Evolutionary conservation across 1,284 basidiomycete genomes (phyloP).

Genomic region (Naganishia sp.): DNA sequence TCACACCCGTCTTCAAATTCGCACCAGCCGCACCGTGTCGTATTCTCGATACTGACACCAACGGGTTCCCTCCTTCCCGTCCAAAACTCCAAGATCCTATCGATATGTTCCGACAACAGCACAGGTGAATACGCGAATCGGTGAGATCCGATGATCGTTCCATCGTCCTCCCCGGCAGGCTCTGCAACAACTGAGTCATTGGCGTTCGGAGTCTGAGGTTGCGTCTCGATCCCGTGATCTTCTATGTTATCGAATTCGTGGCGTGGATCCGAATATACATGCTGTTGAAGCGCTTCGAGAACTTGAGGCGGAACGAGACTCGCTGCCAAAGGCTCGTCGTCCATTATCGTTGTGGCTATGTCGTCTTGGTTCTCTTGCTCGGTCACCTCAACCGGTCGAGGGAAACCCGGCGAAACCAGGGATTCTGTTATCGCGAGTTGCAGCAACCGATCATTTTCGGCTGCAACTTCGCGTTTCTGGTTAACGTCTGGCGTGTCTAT

Average conservation of each 20-base stretch:
- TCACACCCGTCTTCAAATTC: constrained; percentile 78
- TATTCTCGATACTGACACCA: constrained; percentile 67
- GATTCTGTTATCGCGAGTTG: constrained; percentile 25
- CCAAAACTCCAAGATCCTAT: constrained; percentile 71
- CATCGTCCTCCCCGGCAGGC: constrained; percentile 11
- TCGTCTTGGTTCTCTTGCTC: too few relatives aligned
- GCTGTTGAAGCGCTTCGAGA: not conserved
- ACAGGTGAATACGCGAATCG: constrained; percentile 63
- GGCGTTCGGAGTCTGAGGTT: not conserved
- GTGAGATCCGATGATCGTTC: constrained; percentile 66
- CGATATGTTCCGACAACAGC: constrained; percentile 63
- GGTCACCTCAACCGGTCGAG: too few relatives aligned
- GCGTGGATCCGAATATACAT: too few relatives aligned
- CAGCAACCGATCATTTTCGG: constrained; percentile 8
- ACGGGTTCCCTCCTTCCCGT: constrained; percentile 64
- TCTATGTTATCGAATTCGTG: not conserved
- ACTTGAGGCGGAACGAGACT: constrained; percentile 8
- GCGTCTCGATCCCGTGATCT: not conserved
- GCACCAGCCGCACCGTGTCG: constrained; percentile 73
- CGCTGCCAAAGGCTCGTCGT: constrained; percentile 11
- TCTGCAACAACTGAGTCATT: not conserved
- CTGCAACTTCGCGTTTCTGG: not conserved
- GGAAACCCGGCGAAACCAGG: not conserved
- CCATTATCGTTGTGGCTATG: not conserved
- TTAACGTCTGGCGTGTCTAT: not conserved